These are phyloP conservation scores for Coprinellus aureogranulatus DNA, from an alignment of 768 basidiomycete species.

Conservation along the genomic window DNA sequence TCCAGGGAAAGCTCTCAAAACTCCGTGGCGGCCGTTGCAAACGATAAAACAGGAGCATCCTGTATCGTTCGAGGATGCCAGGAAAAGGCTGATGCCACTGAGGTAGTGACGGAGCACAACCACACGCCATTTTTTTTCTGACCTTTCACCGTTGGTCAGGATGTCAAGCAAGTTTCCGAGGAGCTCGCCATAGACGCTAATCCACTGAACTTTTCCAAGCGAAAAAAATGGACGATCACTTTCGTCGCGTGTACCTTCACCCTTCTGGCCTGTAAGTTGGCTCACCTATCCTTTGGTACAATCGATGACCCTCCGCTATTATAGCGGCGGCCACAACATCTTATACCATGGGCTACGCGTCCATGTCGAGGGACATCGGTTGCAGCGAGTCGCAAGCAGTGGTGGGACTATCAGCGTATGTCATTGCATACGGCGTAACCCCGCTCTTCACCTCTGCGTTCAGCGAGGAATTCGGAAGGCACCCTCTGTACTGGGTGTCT, in stretches of 20 bases:
- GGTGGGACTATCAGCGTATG: slow-evolving; percentile 50
- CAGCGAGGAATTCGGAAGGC: slow-evolving; percentile 71
- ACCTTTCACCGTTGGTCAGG: too few relatives aligned
- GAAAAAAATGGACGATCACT: slow-evolving; percentile 49
- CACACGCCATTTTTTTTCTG: too few relatives aligned
- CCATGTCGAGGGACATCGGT: slow-evolving; percentile 53
- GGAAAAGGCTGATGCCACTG: too few relatives aligned
- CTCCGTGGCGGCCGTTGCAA: too few relatives aligned
- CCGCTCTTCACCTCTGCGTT: slow-evolving; percentile 68
- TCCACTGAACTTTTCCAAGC: background rate
- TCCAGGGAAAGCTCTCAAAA: too few relatives aligned
- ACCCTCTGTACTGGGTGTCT: slow-evolving; percentile 56
- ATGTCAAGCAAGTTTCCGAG: background rate
- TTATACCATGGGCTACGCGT: slow-evolving; percentile 53
- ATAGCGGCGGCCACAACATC: slow-evolving; percentile 53
- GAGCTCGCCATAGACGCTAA: background rate
- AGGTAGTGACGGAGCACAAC: too few relatives aligned
- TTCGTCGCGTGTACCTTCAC: slow-evolving; percentile 47
- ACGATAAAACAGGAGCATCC: too few relatives aligned
- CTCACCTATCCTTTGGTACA: too few relatives aligned
- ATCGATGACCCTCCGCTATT: too few relatives aligned
- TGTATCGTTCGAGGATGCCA: too few relatives aligned
- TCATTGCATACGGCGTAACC: slow-evolving; percentile 59
- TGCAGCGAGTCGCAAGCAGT: slow-evolving; percentile 46
- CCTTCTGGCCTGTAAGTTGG: slow-evolving; percentile 40